Evolutionary conservation across 768 basidiomycete genomes (phyloP), one percentile per base, ranked within the genome.

Genomic region (Xerocomellus chrysenteron): DNA sequence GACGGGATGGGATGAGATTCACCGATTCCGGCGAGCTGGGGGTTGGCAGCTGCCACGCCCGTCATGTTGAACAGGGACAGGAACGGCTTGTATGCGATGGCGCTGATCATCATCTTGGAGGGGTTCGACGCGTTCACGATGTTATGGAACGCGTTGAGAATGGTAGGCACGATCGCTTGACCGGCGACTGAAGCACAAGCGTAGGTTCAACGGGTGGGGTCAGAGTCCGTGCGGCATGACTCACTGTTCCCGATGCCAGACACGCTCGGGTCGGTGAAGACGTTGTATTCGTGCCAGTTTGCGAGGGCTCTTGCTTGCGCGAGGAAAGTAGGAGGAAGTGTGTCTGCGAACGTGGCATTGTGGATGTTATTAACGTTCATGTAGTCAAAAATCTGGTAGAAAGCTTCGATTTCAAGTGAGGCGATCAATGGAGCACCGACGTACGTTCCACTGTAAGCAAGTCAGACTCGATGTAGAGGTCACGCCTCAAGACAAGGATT

Each of bases 31-130:
- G 83, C 80, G 4, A 88, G 76, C 58, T 81, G 64, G 0, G 82
- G 80, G 53, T 81, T 76, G 44, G 75, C 71, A 17, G 76, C 66
- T 11, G 80, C 79, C 26, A 80, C 78, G 2, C 82, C 78, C 0
- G 86, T 88, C 82, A 92, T 85, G 70, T 88, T 87, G 76, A 92
- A 91, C 44, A 92, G 69, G 10, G 85, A 86, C 33, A 90, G 56
- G 74, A 91, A 87, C 0, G 89, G 89, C 69, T 91, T 90, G 76
- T 91, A 92, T 0, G 88, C 79, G 49, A 86, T 76, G 11, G 82
- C 83, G 33, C 82, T 75, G 60, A 86, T 81, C 26, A 77, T 69
- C 41, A 92, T 65, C 66, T 85, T 84, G 54, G 84, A 62, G 0
- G 85, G 80, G 56, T 83, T 76, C 3, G 76, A 73, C 4, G 70